These are phyloP conservation scores for Cercospora canescens DNA, from an alignment of 2,329 filamentous ascomycete species.

Conservation along the genomic window DNA sequence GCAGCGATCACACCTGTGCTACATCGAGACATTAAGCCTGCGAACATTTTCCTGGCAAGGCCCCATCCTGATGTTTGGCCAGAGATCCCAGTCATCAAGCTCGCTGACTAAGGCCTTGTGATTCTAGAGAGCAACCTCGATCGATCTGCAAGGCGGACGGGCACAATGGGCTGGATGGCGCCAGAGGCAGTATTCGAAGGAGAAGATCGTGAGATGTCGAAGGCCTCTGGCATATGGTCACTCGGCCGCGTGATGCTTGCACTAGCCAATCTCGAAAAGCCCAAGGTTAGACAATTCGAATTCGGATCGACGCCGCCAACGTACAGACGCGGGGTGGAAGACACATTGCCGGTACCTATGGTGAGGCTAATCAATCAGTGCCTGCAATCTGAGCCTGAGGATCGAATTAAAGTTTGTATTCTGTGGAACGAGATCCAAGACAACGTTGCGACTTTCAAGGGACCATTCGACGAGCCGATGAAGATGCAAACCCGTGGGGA, in stretches of 20 bases:
- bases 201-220: background rate
- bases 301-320: background rate
- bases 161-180: background rate
- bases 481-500: background rate
- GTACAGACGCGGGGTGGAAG: background rate
- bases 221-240: background rate
- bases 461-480: background rate
- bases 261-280: background rate
- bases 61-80: conserved; percentile 1
- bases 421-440: background rate
- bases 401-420: background rate
- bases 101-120: conserved; percentile 14
- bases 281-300: background rate
- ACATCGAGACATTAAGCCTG: conserved; percentile 15
- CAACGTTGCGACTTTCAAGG: background rate
- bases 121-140: background rate
- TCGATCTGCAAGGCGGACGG: background rate
- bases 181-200: background rate
- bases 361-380: background rate
- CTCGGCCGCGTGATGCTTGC: conserved; percentile 3
- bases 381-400: background rate
- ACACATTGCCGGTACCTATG: background rate
- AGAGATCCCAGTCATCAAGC: background rate
- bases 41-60: conserved; percentile 11
- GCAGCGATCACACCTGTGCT: background rate